These are phyloP conservation scores for Mycena filopes DNA, from an alignment of 768 basidiomycete species.

Conservation along the genomic window DNA sequence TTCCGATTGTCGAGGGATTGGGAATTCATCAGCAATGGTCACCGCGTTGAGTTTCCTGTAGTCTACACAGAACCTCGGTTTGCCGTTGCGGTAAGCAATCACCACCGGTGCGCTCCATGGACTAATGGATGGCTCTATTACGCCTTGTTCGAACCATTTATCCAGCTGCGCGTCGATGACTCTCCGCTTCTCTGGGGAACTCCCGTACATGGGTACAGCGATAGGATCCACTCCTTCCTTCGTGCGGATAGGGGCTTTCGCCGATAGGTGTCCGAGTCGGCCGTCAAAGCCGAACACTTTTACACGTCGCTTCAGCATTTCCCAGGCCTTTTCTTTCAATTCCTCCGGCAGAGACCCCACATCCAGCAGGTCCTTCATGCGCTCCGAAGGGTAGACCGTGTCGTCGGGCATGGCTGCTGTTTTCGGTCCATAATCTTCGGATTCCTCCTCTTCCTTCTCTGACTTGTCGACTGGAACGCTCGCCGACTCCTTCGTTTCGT, in stretches of 20 bases:
- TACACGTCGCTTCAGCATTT: not conserved
- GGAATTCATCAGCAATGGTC: not conserved
- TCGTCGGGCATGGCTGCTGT: not conserved
- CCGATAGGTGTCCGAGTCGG: not conserved
- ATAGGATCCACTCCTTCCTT: not conserved
- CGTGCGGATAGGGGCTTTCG: not conserved
- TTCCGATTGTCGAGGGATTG: not conserved
- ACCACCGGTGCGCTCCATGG: not conserved
- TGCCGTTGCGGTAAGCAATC: not conserved
- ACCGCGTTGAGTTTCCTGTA: not conserved
- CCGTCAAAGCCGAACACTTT: not conserved
- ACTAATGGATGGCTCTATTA: not conserved
- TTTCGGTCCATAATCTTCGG: not conserved
- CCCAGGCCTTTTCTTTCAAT: not conserved
- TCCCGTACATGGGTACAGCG: not conserved
- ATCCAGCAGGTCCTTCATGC: not conserved
- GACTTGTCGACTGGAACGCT: too few relatives aligned
- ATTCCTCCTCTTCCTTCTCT: not conserved
- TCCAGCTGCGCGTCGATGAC: too few relatives aligned
- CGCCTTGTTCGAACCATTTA: not conserved
- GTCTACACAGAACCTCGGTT: not conserved
- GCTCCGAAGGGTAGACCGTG: not conserved
- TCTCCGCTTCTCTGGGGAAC: constrained; percentile 8
- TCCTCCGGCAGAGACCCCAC: not conserved
- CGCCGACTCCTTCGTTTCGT: not conserved